phyloP scores from a whole-genome alignment of 192 early-diverging fungal species.

The Entomortierella beljakovae region DNA sequence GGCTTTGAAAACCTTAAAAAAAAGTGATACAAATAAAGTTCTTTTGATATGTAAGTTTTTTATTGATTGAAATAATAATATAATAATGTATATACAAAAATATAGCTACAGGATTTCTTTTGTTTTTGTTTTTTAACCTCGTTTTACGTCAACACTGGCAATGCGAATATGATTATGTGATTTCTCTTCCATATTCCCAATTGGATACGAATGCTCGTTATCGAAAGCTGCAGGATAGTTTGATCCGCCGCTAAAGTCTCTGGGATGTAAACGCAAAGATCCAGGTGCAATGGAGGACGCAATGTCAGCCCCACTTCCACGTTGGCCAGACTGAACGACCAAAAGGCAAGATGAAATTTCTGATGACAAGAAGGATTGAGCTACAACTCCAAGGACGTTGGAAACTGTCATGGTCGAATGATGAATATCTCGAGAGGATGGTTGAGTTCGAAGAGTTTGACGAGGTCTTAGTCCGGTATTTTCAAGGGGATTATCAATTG shows the following conservation, averaged over 20 bases:
- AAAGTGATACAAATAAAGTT: no score
- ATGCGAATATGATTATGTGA: conserved; percentile 14
- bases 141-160: conserved; percentile 8
- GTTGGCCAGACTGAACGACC: conserved; percentile 39
- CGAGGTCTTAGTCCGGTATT: conserved; percentile 20
- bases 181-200: background rate
- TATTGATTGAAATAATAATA: background rate
- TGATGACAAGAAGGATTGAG: conserved; percentile 19
- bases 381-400: conserved; percentile 24
- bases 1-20: no score
- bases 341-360: conserved; percentile 26
- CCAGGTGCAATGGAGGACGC: conserved; percentile 15
- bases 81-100: background rate
- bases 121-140: background rate
- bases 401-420: conserved; percentile 29
- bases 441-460: conserved; percentile 21
- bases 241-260: conserved; percentile 6
- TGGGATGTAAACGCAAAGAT: conserved; percentile 6
- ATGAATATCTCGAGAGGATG: conserved; percentile 43
- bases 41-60: no score
- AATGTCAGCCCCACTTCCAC: background rate
- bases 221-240: conserved; percentile 8
- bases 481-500: conserved; percentile 25
- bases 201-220: background rate
- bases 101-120: background rate